Evolutionary conservation across 306 rosid species (phyloP), one percentile per base, ranked within the genome.

Genomic region (Arachis hypogaea): DNA sequence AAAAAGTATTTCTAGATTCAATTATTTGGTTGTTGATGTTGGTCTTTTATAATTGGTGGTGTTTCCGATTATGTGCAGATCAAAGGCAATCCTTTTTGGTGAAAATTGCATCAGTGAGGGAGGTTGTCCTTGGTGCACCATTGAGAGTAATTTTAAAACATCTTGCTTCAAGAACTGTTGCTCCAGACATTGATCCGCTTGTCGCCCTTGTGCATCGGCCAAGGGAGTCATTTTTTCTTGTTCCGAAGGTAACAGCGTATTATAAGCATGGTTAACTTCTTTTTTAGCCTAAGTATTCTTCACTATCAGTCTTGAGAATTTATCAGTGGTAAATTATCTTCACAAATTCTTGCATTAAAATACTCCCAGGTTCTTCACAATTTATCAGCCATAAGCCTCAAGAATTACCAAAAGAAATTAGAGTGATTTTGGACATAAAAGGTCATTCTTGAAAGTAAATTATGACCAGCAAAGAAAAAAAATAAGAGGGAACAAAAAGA

Each of bases 81-180:
- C 84, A 85, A 80, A 88, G 70, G 77, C 88, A 94, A 5, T 57
- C 89, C 57, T 69, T 89, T 78, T 84, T 91, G 89, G 85, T 91
- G 28, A 94, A 94, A 85, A 76, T 92, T 82, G 96, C 98, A 66
- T 94, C 98, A 51, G 77, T 92, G 42, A 89, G 98, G 83, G 95
- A 89, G 81, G 96, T 89, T 51, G 97, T 94, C 77, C 95, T 94
- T 55, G 98, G 98, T 54, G 97, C 98, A 75, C 98, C 98, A 44
- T 72, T 94, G 75, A 82, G 95, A 88, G 82, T 85, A 66, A 74
- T 89, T 83, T 83, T 94, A 60, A 82, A 89, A 77, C 86, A 85
- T 59, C 96, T 94, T 67, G 86, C 83, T 80, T 77, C 78, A 0
- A 91, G 92, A 75, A 83, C 77, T 43, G 78, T 82, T 86, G 88